phyloP scores from a whole-genome alignment of 2,329 filamentous ascomycete genomes.

The Penicillium sp. region DNA sequence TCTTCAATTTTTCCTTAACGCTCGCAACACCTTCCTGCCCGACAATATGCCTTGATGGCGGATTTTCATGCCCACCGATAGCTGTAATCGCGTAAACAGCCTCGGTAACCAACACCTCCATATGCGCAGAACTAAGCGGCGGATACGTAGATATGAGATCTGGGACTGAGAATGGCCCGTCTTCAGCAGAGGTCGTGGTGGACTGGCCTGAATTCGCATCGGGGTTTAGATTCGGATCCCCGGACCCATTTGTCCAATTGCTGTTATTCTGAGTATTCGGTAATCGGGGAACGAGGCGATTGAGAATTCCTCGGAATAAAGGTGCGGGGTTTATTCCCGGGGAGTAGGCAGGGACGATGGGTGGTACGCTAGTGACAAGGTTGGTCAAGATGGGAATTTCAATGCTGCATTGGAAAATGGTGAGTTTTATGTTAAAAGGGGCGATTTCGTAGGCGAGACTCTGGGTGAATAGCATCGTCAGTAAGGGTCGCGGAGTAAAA shows the following conservation, averaged over 20 bases:
- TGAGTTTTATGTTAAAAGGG: conserved; percentile 95
- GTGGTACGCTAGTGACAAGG: conserved; percentile 81
- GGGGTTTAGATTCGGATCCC: conserved; percentile 19
- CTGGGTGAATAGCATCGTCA: conserved; percentile 36
- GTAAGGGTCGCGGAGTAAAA: neutral
- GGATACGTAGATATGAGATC: conserved; percentile 73
- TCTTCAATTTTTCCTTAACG: conserved; percentile 96
- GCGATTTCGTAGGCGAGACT: conserved; percentile 93
- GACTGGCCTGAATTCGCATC: neutral
- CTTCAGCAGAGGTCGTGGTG: conserved; percentile 31
- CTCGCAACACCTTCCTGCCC: conserved; percentile 84
- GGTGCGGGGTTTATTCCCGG: conserved; percentile 75
- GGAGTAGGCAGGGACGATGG: conserved; percentile 70
- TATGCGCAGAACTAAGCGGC: conserved; percentile 68
- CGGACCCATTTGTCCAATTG: conserved; percentile 14
- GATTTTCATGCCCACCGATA: conserved; percentile 95
- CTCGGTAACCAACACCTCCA: conserved; percentile 79
- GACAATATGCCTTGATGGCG: conserved; percentile 90
- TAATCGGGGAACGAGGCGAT: conserved; percentile 76
- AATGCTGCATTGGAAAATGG: conserved; percentile 93
- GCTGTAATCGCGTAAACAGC: conserved; percentile 89
- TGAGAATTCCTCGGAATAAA: conserved; percentile 80
- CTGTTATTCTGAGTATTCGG: conserved; percentile 53
- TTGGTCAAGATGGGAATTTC: conserved; percentile 89
- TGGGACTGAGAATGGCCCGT: conserved; percentile 42